Base-by-base conservation (phyloP, 305 asterid genomes). In the Fraxinus ornus region DNA sequence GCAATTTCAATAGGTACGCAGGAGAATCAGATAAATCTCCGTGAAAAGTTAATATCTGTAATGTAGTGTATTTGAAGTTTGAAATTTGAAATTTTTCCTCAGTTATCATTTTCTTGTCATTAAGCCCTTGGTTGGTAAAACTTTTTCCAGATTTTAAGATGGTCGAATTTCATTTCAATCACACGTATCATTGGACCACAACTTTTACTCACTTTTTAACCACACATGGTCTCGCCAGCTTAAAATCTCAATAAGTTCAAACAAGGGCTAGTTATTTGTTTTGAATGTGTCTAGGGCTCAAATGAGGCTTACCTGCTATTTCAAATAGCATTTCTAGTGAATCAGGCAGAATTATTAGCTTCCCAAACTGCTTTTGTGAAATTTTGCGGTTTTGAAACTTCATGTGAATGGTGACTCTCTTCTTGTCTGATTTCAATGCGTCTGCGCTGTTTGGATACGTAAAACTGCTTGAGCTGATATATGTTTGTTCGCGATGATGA, bases 321-420 rank as follows among this genome's bases (percentile, higher is more conserved):
- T 60, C 81, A 87, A 93, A 92, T 39, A 95, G 90, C 81, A 88
- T 94, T 78, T 86, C 74, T 68, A 90, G 78, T 3, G 98, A 93
- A 90, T 91, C 97, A 37, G 98, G 99, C 36, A 94, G 88, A 79
- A 85, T 83, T 24, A 95, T 91, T 68, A 95, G 90, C 91, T 91
- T 94, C 41, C 92, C 85, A 15, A 75, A 86, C 88, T 82, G 88
- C 82, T 87, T 76, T 81, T 76, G 73, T 28, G 88, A 68, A 83
- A 80, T 49, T 33, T 82, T 62, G 13, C 78, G 64, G 5, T 88
- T 76, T 80, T 77, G 86, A 81, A 66, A 76, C 85, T 77, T 91
- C 80, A 78, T 79, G 84, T 94, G 96, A 86, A 94, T 89, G 79
- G 96, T 93, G 79, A 95, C 97, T 88, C 98, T 91, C 88, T 84